phyloP scores from a whole-genome alignment of 352 stramenopile genomes.

The Globisporangium sylvaticum region DNA sequence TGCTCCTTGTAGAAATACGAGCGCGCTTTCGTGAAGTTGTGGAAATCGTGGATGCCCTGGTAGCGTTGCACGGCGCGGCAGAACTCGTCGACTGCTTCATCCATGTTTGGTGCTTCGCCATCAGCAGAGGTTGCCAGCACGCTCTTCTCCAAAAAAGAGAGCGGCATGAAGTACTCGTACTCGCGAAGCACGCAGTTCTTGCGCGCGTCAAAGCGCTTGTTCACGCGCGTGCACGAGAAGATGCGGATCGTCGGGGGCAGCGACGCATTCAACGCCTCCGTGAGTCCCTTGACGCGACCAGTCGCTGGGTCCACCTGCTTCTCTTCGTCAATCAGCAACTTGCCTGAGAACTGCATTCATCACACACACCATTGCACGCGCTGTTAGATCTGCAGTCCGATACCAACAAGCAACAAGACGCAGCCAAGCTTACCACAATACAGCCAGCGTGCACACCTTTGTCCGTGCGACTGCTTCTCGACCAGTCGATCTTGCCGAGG shows the following conservation, averaged over 20 bases:
- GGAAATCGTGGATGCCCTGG: slow-evolving; percentile 87
- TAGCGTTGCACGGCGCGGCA: slow-evolving; percentile 53
- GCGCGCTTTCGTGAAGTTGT: slow-evolving; percentile 89
- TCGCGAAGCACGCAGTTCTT: slow-evolving; percentile 85
- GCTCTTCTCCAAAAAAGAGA: slow-evolving; percentile 64
- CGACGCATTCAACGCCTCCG: slow-evolving; percentile 68
- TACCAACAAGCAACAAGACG: not conserved
- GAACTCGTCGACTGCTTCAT: slow-evolving; percentile 44
- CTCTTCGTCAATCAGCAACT: slow-evolving; percentile 83
- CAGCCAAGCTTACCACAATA: slow-evolving; percentile 60
- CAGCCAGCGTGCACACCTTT: slow-evolving; percentile 89
- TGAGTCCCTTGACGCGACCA: slow-evolving; percentile 53
- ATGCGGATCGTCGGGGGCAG: slow-evolving; percentile 81
- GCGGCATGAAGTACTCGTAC: slow-evolving; percentile 90
- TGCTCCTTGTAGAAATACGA: slow-evolving; percentile 76
- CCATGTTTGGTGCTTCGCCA: slow-evolving; percentile 24
- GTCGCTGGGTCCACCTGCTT: slow-evolving; percentile 49
- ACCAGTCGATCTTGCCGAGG: slow-evolving; percentile 88
- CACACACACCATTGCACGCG: too few species aligned
- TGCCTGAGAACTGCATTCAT: slow-evolving; percentile 69
- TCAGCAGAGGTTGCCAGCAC: slow-evolving; percentile 17
- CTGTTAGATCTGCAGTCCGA: not conserved
- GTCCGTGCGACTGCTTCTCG: slow-evolving; percentile 87
- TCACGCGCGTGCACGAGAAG: slow-evolving; percentile 86
- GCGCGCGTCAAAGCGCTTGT: slow-evolving; percentile 87